A percentile compares a stretch with the other conserved stretches of the same genome.
Evolutionary conservation across 75 land plant species (phyloP).

Genomic region (Selaginella moellendorffii): DNA sequence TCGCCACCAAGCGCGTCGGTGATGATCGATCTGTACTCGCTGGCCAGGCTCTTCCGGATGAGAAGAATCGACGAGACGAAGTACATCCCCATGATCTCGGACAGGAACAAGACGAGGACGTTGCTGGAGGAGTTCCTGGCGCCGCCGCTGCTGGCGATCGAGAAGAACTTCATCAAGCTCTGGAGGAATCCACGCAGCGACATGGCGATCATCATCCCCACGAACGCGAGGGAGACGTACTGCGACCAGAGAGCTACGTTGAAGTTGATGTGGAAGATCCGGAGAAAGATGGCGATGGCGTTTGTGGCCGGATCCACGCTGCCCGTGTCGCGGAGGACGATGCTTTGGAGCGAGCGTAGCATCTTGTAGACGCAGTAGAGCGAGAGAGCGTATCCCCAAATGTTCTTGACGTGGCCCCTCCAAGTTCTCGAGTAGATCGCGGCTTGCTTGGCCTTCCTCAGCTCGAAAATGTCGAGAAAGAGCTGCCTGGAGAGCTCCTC

Average conservation of each 20-base stretch:
- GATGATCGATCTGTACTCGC: conserved; percentile 82
- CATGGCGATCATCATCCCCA: conserved; percentile 78
- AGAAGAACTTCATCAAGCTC: conserved; percentile 71
- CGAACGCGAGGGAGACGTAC: conserved; percentile 78
- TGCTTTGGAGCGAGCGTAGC: conserved; percentile 16
- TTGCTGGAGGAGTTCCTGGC: conserved; percentile 83
- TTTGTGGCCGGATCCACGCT: conserved; percentile 55
- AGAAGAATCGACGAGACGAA: conserved; percentile 85
- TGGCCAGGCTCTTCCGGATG: conserved; percentile 83
- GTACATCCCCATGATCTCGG: conserved; percentile 98
- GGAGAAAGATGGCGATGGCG: conserved; percentile 53
- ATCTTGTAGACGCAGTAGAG: conserved; percentile 86
- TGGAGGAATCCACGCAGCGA: conserved; percentile 76
- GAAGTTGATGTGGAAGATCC: conserved; percentile 79
- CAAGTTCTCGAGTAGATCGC: conserved; percentile 85
- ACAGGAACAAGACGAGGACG: conserved; percentile 60
- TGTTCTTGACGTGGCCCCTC: conserved; percentile 78
- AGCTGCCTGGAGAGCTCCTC: conserved; percentile 84
- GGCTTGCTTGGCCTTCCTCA: conserved; percentile 87
- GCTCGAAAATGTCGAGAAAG: conserved; percentile 74
- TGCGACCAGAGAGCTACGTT: conserved; percentile 65
- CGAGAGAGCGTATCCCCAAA: conserved; percentile 69
- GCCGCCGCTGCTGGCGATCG: too few relatives aligned
- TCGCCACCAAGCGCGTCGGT: conserved; percentile 91
- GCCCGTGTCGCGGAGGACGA: background rate